Percentiles rank a stretch among this genome's conserved stretches.
These are phyloP conservation scores for Dactylis glomerata DNA, from an alignment of 176 grass and related monocot species.

Conservation along the genomic window DNA sequence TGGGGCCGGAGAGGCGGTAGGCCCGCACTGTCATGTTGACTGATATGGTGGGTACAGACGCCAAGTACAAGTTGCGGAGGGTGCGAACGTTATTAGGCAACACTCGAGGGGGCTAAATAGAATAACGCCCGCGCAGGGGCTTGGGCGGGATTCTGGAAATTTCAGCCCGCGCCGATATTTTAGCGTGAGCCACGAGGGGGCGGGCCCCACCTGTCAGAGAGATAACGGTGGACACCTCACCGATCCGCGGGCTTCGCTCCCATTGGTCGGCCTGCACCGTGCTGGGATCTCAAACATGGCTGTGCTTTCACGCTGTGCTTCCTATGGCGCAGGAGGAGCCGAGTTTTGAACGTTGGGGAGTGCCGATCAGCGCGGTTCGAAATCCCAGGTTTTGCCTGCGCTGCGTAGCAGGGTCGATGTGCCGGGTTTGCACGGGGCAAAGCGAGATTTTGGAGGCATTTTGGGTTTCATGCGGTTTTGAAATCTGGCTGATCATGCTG, in stretches of 20 bases:
- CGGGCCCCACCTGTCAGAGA: neutral
- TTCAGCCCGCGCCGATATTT: constrained; percentile 34
- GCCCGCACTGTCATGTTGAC: fast-evolving
- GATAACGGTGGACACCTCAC: constrained; percentile 21
- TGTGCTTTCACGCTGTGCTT: constrained; percentile 36
- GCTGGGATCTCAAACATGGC: too few relatives aligned
- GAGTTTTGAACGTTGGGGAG: neutral
- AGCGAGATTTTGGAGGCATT: neutral
- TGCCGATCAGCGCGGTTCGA: neutral
- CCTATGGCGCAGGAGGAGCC: neutral
- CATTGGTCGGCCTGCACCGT: too few relatives aligned
- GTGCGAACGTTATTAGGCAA: fast-evolving
- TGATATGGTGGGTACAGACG: fast-evolving
- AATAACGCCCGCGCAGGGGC: constrained; percentile 14
- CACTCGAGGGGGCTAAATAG: fast-evolving
- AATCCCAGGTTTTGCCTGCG: neutral
- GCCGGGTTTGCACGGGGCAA: too few relatives aligned
- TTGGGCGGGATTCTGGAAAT: constrained; percentile 54
- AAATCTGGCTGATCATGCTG: fast-evolving
- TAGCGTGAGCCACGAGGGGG: neutral
- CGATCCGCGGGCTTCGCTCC: constrained; percentile 49
- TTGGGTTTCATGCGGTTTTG: neutral
- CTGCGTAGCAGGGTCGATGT: too few relatives aligned
- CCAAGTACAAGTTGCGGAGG: neutral
- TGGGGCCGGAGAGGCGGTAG: fast-evolving